Evolutionary conservation across 495 filamentous ascomycete genomes (phyloP).

Genomic region (Penicillium tannophilum): DNA sequence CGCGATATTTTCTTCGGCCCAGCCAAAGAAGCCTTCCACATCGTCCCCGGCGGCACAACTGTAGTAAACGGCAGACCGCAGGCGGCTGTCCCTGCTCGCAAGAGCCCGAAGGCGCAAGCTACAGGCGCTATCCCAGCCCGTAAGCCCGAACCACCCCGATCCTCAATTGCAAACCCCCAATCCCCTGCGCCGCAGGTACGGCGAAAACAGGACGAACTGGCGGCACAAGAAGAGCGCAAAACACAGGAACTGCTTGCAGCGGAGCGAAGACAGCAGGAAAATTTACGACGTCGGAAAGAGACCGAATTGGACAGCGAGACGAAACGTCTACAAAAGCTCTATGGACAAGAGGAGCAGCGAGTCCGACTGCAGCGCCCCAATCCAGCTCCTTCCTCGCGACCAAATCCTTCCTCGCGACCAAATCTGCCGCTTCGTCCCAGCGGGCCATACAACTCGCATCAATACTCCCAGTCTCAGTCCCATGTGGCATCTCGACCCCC

Average conservation of each 20-base stretch:
- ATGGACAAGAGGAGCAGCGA: constrained; percentile 58
- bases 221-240: constrained; percentile 66
- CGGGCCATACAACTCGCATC: constrained; percentile 19
- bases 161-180: constrained; percentile 18
- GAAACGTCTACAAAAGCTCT: constrained; percentile 71
- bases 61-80: constrained; percentile 8
- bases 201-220: constrained; percentile 49
- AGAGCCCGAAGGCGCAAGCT: constrained; percentile 12
- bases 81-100: constrained; percentile 6
- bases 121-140: constrained; percentile 4
- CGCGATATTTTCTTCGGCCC: constrained; percentile 79
- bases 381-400: constrained; percentile 29
- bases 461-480: constrained; percentile 16
- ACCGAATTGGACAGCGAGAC: constrained; percentile 83
- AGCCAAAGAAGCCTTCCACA: constrained; percentile 75
- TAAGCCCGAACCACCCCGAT: constrained; percentile 12
- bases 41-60: constrained; percentile 41
- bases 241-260: constrained; percentile 77
- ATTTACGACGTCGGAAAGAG: constrained; percentile 63
- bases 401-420: constrained; percentile 30
- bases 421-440: constrained; percentile 25
- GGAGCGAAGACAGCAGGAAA: constrained; percentile 56
- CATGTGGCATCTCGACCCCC: constrained; percentile 7
- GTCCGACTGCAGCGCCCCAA: constrained; percentile 34
- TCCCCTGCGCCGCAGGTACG: constrained; percentile 25